These are phyloP conservation scores for Psilocybe cyanescens DNA, from an alignment of 768 basidiomycete genomes.

Conservation along the genomic window DNA sequence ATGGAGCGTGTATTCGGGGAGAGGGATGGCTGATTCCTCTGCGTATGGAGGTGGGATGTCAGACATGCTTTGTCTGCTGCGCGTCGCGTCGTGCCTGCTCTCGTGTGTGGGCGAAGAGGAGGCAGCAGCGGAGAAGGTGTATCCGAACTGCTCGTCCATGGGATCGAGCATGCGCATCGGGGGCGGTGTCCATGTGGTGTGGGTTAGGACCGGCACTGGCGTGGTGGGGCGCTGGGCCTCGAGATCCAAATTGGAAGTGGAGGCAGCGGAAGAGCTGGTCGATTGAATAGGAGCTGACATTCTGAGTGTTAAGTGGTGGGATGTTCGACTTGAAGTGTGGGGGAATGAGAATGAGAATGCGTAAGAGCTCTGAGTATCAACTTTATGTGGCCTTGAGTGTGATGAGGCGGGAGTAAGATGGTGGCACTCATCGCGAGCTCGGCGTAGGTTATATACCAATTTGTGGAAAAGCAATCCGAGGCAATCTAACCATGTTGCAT, in stretches of 20 bases:
- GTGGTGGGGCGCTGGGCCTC: constrained; percentile 13
- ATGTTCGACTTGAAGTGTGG: background rate
- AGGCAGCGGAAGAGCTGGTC: constrained; percentile 5
- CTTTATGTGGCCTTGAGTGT: background rate
- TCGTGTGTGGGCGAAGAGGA: constrained; percentile 35
- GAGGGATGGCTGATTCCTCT: constrained; percentile 38
- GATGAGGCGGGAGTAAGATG: background rate
- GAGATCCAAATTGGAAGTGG: constrained; percentile 10
- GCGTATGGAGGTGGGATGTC: constrained; percentile 47
- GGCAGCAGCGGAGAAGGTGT: constrained; percentile 26
- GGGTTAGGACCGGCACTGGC: constrained; percentile 20
- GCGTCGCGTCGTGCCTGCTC: constrained; percentile 39
- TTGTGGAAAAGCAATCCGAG: constrained; percentile 6
- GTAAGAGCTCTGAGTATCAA: background rate
- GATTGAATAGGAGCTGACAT: constrained; percentile 4
- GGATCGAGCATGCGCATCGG: constrained; percentile 20
- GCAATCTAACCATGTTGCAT: constrained; percentile 12
- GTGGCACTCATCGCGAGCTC: background rate
- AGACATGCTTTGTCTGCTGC: constrained; percentile 28
- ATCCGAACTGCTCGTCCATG: constrained; percentile 40
- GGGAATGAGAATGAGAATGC: background rate
- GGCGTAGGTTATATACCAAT: constrained; percentile 6
- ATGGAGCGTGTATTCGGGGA: constrained; percentile 40
- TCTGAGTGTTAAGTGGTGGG: background rate
- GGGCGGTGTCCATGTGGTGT: constrained; percentile 22